phyloP scores from a whole-genome alignment of 805 yeast genomes.

The Yarrowia sp. region DNA sequence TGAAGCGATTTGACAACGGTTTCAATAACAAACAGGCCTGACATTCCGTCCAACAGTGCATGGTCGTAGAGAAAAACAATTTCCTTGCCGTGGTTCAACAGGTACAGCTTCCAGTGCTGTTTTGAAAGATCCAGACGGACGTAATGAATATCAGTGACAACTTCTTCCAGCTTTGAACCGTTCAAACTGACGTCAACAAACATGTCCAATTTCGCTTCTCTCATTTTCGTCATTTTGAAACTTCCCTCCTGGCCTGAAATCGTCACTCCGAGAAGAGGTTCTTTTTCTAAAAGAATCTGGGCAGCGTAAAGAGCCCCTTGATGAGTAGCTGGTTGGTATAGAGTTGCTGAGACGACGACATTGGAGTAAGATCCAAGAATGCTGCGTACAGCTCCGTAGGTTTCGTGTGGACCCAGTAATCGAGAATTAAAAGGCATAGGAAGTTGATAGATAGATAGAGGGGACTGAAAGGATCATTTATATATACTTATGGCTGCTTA shows the following conservation, averaged over 20 bases:
- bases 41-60: slow-evolving; percentile 32
- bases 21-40: slow-evolving; percentile 28
- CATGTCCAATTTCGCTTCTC: not conserved
- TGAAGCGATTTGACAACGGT: not conserved
- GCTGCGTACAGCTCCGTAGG: not conserved
- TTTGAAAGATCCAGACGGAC: not conserved
- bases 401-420: not conserved
- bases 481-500: too few species aligned
- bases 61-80: slow-evolving; percentile 33
- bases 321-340: not conserved
- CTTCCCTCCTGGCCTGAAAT: not conserved
- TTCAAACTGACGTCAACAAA: not conserved
- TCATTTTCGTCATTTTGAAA: not conserved
- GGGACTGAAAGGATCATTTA: too few species aligned
- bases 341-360: slow-evolving; percentile 1
- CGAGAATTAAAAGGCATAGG: not conserved
- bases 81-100: slow-evolving; percentile 16
- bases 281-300: not conserved
- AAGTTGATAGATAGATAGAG: too few species aligned
- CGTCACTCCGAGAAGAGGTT: not conserved
- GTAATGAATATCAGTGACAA: not conserved
- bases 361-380: not conserved
- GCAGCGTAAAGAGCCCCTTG: not conserved
- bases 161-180: not conserved
- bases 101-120: slow-evolving; percentile 32